Evolutionary conservation across 2,329 filamentous ascomycete species (phyloP).

Genomic region (Hysterium pulicare): DNA sequence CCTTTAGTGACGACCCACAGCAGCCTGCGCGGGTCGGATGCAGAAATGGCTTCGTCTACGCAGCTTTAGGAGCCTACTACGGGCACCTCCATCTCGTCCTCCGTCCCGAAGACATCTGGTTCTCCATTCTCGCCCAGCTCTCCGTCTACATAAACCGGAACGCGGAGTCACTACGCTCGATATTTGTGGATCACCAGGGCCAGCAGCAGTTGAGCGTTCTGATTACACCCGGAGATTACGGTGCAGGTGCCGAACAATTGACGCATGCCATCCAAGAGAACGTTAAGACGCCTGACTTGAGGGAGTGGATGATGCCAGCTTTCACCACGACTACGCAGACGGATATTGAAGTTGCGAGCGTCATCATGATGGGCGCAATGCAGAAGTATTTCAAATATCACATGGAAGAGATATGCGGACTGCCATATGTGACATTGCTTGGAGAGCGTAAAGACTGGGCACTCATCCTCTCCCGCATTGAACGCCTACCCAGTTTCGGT

Average conservation of each 20-base stretch:
- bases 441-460: constrained; percentile 49
- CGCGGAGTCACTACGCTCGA: neutral
- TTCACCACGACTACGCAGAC: constrained; percentile 50
- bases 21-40: no score
- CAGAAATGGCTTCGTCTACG: constrained; percentile 11
- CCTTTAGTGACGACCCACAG: no score
- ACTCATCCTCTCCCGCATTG: constrained; percentile 39
- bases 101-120: constrained; percentile 22
- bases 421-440: constrained; percentile 52
- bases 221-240: constrained; percentile 21
- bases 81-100: constrained; percentile 15
- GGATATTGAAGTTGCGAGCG: constrained; percentile 43
- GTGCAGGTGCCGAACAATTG: constrained; percentile 37
- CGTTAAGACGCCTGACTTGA: constrained; percentile 41
- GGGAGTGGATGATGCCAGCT: constrained; percentile 49
- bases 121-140: constrained; percentile 16
- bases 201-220: constrained; percentile 34
- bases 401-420: constrained; percentile 39
- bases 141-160: constrained; percentile 12
- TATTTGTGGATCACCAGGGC: constrained; percentile 28
- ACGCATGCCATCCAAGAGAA: constrained; percentile 40
- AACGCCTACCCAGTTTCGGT: constrained; percentile 35
- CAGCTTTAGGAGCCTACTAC: constrained; percentile 7
- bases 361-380: constrained; percentile 53
- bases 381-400: constrained; percentile 48